A percentile compares a stretch with the other conserved stretches of the same genome.
phyloP scores from a whole-genome alignment of 2,329 filamentous ascomycete genomes.

The Colletotrichum kahawae region DNA sequence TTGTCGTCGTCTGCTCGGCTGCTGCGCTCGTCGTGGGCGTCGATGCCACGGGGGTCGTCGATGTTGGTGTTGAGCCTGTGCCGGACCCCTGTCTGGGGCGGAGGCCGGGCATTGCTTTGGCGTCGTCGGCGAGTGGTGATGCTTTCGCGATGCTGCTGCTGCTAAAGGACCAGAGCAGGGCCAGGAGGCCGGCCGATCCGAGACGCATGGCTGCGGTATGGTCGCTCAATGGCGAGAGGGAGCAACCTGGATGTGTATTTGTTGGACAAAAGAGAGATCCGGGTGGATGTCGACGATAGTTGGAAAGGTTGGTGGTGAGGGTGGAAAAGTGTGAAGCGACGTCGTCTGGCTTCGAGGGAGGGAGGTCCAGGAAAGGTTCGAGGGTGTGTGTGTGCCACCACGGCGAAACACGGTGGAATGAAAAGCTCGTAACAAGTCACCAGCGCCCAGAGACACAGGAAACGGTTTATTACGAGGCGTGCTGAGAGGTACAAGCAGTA shows the following conservation, averaged over 20 bases:
- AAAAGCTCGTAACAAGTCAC: conserved; percentile 6
- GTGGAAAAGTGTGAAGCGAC: background rate
- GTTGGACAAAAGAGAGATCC: background rate
- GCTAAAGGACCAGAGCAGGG: conserved; percentile 13
- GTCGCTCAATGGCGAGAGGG: background rate
- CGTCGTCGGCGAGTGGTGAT: background rate
- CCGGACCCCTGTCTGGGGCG: conserved; percentile 2
- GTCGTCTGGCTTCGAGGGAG: background rate
- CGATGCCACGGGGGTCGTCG: background rate
- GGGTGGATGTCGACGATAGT: background rate
- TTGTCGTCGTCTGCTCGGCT: background rate
- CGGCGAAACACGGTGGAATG: conserved; percentile 15
- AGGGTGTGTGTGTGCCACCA: background rate
- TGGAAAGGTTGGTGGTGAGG: background rate
- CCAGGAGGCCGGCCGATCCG: conserved; percentile 13
- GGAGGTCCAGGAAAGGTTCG: background rate
- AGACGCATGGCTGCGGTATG: conserved; percentile 8
- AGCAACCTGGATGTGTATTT: background rate
- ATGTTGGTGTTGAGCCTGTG: background rate
- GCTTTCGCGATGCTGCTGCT: background rate
- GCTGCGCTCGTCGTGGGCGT: background rate
- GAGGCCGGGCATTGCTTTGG: conserved; percentile 1
- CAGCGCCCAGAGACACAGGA: background rate
- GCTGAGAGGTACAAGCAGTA: background rate
- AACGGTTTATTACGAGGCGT: background rate